Base-by-base conservation (phyloP, 1,139 yeast species). In the Pichia sp. region DNA sequence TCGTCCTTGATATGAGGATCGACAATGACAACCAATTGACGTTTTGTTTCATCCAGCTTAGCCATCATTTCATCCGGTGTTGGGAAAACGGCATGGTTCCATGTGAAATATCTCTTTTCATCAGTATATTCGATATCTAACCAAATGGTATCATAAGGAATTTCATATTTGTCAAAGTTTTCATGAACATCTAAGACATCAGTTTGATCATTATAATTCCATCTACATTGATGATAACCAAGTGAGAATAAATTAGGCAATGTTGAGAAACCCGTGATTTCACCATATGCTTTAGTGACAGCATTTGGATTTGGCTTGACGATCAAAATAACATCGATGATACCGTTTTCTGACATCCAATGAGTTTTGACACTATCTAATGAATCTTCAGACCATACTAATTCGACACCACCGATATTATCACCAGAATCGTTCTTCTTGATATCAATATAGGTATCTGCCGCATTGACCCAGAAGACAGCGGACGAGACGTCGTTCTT, bases 141-240 rank as follows among this genome's bases (percentile, higher is more conserved):
- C 99, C 99, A 93, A 47, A 93, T 86, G 10, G 87, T 82, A 63
- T 93, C 99, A 62, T 83, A 87, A 3, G 99, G 98, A 51, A 94
- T 83, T 43, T 73, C 77, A 59, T 77, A 65, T 53, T 77, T 72
- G 65, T 93, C 98, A 75, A 94, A 85, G 52, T 79, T 75, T 4
- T 72, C 63, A 54, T 77, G 77, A 22, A 93, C 85, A 8, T 76
- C 81, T 35, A 89, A 67, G 1, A 93, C 93, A 66, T 93, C 99
- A 11, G 75, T 75, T 60, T 87, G 91, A 56, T 86, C 90, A 60
- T 89, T 88, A 68, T 93, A 93, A 66, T 93, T 94, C 99, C 99
- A 93, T 59, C 99, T 76, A 64, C 97, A 93, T 66, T 91, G 98
- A 62, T 93, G 99, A 61, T 93, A 88, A 0, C 96, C 99, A 32